phyloP scores from a whole-genome alignment of 768 basidiomycete genomes.

The Lactifluus rugatus region DNA sequence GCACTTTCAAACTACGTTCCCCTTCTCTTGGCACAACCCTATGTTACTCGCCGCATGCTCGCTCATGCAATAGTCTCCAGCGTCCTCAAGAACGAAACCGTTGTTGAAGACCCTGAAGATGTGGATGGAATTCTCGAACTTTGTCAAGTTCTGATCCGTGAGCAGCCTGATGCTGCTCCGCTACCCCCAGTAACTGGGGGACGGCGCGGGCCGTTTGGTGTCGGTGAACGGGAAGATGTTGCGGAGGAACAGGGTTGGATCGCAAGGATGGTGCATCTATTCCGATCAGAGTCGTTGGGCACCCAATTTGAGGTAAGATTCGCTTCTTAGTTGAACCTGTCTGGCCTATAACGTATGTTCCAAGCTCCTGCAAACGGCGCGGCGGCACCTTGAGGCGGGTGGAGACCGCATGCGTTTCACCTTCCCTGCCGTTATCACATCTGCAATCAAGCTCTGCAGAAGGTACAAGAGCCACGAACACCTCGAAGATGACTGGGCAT shows the following conservation, averaged over 20 bases:
- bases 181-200: conserved; percentile 34
- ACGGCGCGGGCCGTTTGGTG: conserved; percentile 45
- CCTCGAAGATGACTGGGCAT: conserved; percentile 75
- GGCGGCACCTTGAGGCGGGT: conserved; percentile 82
- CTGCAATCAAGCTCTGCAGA: conserved; percentile 85
- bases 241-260: conserved; percentile 99
- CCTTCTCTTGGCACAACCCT: conserved; percentile 77
- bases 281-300: conserved; percentile 77
- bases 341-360: neutral
- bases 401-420: conserved; percentile 95
- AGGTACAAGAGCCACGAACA: conserved; percentile 81
- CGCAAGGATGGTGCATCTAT: conserved; percentile 94
- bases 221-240: conserved; percentile 75
- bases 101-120: conserved; percentile 89
- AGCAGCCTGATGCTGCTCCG: conserved; percentile 51
- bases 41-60: conserved; percentile 82
- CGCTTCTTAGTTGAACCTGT: neutral
- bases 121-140: conserved; percentile 89
- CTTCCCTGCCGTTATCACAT: conserved; percentile 91
- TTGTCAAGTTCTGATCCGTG: conserved; percentile 86
- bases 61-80: conserved; percentile 92
- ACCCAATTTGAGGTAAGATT: conserved; percentile 77
- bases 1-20: conserved; percentile 86
- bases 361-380: conserved; percentile 84
- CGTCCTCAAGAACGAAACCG: conserved; percentile 92